These are phyloP conservation scores for Suhomyces sp. DNA, from an alignment of 805 yeast species.

Conservation along the genomic window DNA sequence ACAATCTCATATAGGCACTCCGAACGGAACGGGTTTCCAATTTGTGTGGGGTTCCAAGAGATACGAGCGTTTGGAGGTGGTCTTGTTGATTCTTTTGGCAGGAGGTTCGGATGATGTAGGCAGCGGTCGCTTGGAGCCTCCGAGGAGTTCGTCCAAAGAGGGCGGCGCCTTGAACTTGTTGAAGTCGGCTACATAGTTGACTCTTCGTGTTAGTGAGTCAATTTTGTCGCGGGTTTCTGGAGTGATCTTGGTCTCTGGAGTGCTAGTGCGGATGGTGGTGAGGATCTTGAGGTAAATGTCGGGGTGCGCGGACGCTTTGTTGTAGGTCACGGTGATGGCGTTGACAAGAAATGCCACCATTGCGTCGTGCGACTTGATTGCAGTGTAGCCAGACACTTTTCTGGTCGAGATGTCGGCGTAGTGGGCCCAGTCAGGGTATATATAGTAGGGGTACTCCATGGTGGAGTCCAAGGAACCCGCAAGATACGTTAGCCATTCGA, in stretches of 20 bases:
- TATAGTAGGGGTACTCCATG: not conserved
- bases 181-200: conserved; percentile 3
- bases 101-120: conserved; percentile 1
- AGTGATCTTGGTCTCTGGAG: not conserved
- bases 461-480: not conserved
- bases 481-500: conserved; percentile 6
- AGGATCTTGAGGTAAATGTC: conserved; percentile 2
- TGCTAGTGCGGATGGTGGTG: not conserved
- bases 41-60: conserved; percentile 31
- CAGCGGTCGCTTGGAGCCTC: conserved; percentile 7
- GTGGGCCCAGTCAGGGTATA: not conserved
- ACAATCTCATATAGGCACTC: conserved; percentile 20
- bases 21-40: conserved; percentile 60
- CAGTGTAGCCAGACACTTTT: not conserved
- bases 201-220: conserved; percentile 1
- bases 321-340: not conserved
- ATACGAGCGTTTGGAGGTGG: conserved; percentile 10
- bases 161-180: conserved; percentile 12
- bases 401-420: not conserved
- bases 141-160: conserved; percentile 24
- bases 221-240: not conserved
- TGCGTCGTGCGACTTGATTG: not conserved
- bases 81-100: conserved; percentile 14
- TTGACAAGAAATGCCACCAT: not conserved
- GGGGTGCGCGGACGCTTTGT: not conserved